phyloP scores from a whole-genome alignment of 2,329 filamentous ascomycete species.

The Zopfia rhizophila region DNA sequence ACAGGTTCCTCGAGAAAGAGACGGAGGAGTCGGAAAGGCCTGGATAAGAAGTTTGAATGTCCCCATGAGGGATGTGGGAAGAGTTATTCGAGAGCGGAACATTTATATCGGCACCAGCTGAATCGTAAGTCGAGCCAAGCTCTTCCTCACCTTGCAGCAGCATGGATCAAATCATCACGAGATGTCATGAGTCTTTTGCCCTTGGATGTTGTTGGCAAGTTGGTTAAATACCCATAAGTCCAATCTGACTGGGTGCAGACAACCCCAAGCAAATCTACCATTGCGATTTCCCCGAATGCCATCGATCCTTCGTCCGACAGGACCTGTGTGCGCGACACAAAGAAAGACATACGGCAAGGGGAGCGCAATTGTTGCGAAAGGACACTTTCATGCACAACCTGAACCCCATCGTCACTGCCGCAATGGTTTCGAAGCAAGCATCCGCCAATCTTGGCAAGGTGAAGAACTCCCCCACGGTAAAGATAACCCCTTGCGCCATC shows the following conservation, averaged over 20 bases:
- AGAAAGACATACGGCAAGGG: constrained; percentile 67
- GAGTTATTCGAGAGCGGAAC: constrained; percentile 95
- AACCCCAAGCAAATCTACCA: constrained; percentile 94
- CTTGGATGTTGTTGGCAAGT: too few species aligned
- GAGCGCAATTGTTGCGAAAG: constrained; percentile 79
- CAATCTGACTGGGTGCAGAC: constrained; percentile 65
- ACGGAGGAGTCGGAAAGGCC: constrained; percentile 77
- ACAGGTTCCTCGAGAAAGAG: constrained; percentile 62
- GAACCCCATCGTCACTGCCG: constrained; percentile 54
- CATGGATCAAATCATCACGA: neutral
- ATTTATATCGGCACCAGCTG: constrained; percentile 94
- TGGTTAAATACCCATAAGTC: too few species aligned
- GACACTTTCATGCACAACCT: constrained; percentile 70
- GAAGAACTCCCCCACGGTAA: constrained; percentile 37
- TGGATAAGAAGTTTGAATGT: constrained; percentile 79
- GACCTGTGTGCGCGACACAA: constrained; percentile 81
- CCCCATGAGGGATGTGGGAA: constrained; percentile 89
- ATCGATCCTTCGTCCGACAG: constrained; percentile 89
- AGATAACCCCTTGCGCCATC: constrained; percentile 12
- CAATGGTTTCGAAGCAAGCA: constrained; percentile 46
- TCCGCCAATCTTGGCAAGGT: constrained; percentile 29
- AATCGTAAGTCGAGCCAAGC: constrained; percentile 73
- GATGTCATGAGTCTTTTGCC: too few species aligned
- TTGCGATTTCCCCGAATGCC: constrained; percentile 92
- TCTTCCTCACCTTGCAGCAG: neutral